Conservation (phyloP, 345 rosid genomes). For the Eucalyptus erythrocorys region DNA sequence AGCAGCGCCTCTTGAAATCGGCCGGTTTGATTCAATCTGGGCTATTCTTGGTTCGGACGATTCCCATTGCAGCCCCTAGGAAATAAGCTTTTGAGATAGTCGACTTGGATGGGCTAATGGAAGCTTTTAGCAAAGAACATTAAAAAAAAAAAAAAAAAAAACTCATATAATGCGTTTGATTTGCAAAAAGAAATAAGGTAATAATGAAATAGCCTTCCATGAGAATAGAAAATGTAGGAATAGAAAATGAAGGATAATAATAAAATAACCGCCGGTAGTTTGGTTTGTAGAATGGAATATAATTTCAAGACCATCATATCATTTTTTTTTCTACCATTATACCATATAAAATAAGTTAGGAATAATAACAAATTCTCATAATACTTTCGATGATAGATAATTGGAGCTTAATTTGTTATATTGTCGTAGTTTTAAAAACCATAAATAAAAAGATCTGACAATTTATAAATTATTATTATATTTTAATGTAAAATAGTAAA, state of each 20-base stretch:
- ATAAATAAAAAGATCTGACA: neutral
- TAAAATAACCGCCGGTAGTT: neutral
- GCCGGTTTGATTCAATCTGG: rapidly evolving
- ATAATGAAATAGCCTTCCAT: neutral
- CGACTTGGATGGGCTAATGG: neutral
- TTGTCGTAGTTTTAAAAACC: neutral
- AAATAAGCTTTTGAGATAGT: neutral
- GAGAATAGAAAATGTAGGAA: neutral
- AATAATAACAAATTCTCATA: neutral
- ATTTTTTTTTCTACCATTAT: neutral
- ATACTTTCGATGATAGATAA: neutral
- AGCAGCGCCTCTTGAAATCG: rapidly evolving
- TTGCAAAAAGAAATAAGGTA: neutral
- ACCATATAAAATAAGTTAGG: neutral
- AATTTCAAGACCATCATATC: neutral
- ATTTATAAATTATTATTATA: neutral
- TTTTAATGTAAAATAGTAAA: neutral
- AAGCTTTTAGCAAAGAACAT: neutral
- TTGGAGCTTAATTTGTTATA: neutral
- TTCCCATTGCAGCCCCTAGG: no score
- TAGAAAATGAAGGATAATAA: neutral
- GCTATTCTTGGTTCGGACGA: rapidly evolving
- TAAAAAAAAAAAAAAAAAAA: neutral
- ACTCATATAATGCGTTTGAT: neutral
- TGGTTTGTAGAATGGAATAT: neutral